Base-by-base conservation (phyloP, 1,284 basidiomycete genomes). In the Boletellus sp. region DNA sequence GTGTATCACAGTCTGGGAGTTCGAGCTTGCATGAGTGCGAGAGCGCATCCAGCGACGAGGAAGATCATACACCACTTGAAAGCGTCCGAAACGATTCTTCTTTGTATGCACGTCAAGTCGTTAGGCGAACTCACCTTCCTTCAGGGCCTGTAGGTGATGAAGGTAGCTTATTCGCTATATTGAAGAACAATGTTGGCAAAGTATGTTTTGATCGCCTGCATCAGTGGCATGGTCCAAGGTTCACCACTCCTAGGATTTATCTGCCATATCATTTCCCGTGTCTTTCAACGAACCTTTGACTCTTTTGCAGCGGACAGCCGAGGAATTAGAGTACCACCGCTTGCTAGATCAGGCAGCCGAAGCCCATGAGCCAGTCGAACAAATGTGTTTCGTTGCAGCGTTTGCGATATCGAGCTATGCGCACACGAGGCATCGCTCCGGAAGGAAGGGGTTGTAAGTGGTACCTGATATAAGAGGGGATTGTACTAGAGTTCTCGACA, bases 181-280 rank as follows among this genome's bases (percentile, higher is more conserved):
- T 97, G 48, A 93, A 93, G 73, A 96, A 94, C 73, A 96, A 93
- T 63, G 88, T 97, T 44, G 92, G 92, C 51, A 94, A 93, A 76
- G 90, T 89, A 56, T 51, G 67, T 53, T 52, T 46, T 40, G 36
- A 10, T 38, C 45, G 16, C 52, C 22, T 26, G 12, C 16, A 39
- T 32, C 11, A 32, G 32, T 38, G 12, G 16, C 13, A 18, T 36
- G 16, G 16, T 32, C 38, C 6, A 47, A 24, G 54, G 30, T 19
- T 55, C 11, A 44, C 30, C 33, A 8, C 45, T 35, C 49, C 21
- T 32, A 93, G 91, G 91, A 94, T 69, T 73, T 94, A n/a, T 86
- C 89, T 12, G 85, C 86, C 40, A 88, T 95, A 36, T 78, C 87
- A 1, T 82, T 95, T 56, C 92, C 92, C 8, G 89, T 94, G 3